These are phyloP conservation scores for Penicillium sclerotigenum DNA, from an alignment of 2,329 filamentous ascomycete genomes.

Conservation along the genomic window DNA sequence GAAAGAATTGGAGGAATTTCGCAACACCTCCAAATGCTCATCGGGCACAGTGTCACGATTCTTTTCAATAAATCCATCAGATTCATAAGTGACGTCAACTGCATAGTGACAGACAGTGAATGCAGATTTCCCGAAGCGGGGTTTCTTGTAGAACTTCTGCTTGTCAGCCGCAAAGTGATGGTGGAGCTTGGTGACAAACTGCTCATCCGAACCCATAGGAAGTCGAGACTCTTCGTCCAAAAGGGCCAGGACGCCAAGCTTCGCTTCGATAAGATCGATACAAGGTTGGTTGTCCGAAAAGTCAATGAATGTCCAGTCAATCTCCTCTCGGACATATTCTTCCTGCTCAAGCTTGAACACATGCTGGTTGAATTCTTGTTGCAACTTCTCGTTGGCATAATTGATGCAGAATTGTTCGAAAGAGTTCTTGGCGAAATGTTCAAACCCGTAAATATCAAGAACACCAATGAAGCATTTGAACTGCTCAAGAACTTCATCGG, in stretches of 20 bases:
- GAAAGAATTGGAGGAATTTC: slow-evolving; percentile 79
- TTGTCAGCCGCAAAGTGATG: slow-evolving; percentile 88
- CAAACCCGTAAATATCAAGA: slow-evolving; percentile 98
- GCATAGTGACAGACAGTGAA: slow-evolving; percentile 99
- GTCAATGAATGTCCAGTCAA: slow-evolving; percentile 99
- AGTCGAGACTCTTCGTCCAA: slow-evolving; percentile 94
- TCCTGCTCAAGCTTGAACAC: slow-evolving; percentile 99
- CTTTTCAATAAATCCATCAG: slow-evolving; percentile 98
- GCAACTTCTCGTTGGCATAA: slow-evolving; percentile 98
- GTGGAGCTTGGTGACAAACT: slow-evolving; percentile 94
- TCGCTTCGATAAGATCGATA: slow-evolving; percentile 97
- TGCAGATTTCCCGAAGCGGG: slow-evolving; percentile 91
- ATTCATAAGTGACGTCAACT: slow-evolving; percentile 96
- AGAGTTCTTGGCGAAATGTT: slow-evolving; percentile 99
- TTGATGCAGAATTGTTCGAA: slow-evolving; percentile 99
- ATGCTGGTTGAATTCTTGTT: slow-evolving; percentile 98
- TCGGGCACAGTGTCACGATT: slow-evolving; percentile 98
- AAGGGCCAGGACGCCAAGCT: slow-evolving; percentile 85
- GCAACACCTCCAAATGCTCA: slow-evolving; percentile 92
- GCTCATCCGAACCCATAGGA: slow-evolving; percentile 95
- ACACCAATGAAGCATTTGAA: slow-evolving; percentile 94
- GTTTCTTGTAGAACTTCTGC: slow-evolving; percentile 98
- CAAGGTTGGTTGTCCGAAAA: slow-evolving; percentile 99
- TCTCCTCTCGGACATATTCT: slow-evolving; percentile 92
- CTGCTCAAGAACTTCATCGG: slow-evolving; percentile 76